Conservation (phyloP, 2,329 filamentous ascomycete species). For the Sporothrix globosa region DNA sequence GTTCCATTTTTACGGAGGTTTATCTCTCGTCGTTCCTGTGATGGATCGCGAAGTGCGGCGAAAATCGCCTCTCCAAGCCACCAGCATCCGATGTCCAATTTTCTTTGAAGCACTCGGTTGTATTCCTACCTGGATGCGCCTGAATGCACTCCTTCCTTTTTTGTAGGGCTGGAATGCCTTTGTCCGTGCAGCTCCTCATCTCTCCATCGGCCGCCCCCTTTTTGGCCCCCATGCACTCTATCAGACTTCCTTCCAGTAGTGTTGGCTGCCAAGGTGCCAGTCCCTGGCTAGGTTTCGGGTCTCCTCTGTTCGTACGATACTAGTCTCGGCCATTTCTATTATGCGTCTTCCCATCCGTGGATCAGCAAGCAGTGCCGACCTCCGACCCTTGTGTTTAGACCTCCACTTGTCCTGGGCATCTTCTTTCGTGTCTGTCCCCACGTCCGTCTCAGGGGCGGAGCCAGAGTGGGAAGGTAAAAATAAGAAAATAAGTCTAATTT, state of each 20-base stretch:
- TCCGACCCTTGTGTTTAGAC: conserved; percentile 4
- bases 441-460: neutral
- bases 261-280: no score
- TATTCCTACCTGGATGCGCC: neutral
- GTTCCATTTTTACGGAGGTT: no score
- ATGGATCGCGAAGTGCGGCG: neutral
- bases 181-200: neutral
- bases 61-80: neutral
- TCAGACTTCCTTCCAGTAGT: neutral
- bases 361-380: neutral
- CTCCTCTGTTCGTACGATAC: neutral
- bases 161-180: conserved; percentile 13
- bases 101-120: neutral
- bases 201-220: neutral
- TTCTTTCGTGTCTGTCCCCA: neutral
- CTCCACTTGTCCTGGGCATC: neutral
- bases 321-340: neutral
- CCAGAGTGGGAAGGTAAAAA: neutral
- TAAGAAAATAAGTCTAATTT: conserved; percentile 13
- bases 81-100: neutral
- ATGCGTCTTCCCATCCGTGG: neutral
- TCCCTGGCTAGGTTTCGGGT: no score
- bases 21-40: neutral
- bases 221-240: conserved; percentile 5
- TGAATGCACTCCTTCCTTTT: neutral